These are phyloP conservation scores for Leccinum insigne DNA, from an alignment of 1,284 basidiomycete genomes.

Conservation along the genomic window DNA sequence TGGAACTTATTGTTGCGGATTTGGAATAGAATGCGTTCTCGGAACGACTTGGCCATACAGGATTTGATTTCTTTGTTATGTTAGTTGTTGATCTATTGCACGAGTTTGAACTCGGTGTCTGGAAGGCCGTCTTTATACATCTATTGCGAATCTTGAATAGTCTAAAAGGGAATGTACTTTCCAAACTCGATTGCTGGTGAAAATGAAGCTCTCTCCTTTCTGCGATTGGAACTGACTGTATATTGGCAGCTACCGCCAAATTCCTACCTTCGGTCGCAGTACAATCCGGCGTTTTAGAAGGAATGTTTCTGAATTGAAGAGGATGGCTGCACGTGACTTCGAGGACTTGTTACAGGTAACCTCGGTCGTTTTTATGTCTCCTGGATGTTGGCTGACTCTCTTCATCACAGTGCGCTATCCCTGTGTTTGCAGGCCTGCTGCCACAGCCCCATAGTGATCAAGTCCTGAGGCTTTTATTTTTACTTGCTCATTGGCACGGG, in stretches of 20 bases:
- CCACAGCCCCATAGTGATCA: neutral
- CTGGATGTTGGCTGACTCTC: neutral
- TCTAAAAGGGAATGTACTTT: neutral
- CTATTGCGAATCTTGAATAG: neutral
- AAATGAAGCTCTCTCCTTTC: neutral
- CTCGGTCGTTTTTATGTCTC: too few relatives aligned
- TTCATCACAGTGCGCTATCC: neutral
- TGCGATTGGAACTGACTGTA: neutral
- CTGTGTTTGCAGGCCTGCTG: neutral
- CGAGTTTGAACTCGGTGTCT: neutral
- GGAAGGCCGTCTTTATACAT: neutral
- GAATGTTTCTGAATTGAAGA: too few relatives aligned
- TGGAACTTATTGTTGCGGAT: neutral
- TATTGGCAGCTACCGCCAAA: neutral
- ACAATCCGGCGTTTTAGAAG: too few relatives aligned
- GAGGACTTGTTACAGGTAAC: too few relatives aligned
- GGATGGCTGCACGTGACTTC: too few relatives aligned
- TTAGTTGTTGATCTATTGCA: neutral
- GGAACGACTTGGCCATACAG: neutral
- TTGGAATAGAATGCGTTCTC: neutral
- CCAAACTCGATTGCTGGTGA: neutral
- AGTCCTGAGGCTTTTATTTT: neutral
- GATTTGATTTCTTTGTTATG: neutral
- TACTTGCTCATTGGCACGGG: neutral
- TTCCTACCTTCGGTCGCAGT: neutral